A percentile compares a stretch with the other conserved stretches of the same genome.
Conservation (phyloP, 179 eudicot genomes). For the Monotropa hypopitys region DNA sequence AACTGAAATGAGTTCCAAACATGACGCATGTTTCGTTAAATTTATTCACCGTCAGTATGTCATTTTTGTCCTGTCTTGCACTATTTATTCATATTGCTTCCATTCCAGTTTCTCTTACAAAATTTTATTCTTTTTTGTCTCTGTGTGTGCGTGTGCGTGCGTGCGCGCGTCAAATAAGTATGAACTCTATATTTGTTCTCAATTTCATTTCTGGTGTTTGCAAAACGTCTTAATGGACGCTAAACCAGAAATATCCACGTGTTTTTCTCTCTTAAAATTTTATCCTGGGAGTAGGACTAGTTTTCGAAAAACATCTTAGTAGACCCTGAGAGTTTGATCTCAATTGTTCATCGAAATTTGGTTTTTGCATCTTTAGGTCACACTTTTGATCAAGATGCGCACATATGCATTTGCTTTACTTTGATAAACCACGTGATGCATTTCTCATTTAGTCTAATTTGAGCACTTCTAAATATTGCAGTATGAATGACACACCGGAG, state of each 20-base stretch:
- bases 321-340: neutral
- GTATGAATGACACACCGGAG: slow-evolving; percentile 68
- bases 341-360: neutral
- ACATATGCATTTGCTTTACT: neutral
- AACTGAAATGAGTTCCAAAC: too few species aligned
- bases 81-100: neutral
- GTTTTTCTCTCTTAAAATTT: neutral
- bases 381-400: neutral
- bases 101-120: neutral
- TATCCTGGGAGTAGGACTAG: neutral
- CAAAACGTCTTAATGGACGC: neutral
- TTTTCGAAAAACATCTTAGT: neutral
- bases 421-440: neutral
- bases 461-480: slow-evolving; percentile 23
- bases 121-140: neutral
- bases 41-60: neutral
- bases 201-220: neutral
- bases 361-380: neutral
- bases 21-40: neutral
- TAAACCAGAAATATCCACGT: neutral
- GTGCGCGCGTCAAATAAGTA: neutral
- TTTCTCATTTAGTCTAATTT: slow-evolving; percentile 3
- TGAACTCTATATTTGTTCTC: neutral
- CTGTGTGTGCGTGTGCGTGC: too few species aligned
- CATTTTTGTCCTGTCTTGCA: neutral